Evolutionary conservation across 2,329 filamentous ascomycete genomes (phyloP), one percentile per base, ranked within the genome.

Genomic region (Exophiala sp.): DNA sequence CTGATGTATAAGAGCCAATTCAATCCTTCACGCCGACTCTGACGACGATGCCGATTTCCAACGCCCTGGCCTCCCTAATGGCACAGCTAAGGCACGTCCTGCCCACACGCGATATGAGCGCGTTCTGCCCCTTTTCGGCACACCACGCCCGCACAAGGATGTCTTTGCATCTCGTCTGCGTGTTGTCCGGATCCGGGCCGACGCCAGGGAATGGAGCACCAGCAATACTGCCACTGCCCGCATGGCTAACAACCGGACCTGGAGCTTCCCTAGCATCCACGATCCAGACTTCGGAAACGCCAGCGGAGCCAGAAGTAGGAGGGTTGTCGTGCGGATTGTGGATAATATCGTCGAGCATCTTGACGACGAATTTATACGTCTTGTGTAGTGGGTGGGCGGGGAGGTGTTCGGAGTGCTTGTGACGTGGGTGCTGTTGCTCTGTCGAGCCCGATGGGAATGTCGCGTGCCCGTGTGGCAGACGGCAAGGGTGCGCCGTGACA

Each of bases 401-500:
- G 14, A 63, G 50, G 33, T 61, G 57, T 50, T 63, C 59, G 29
- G 52, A 41, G 20, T 46, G 39, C 40, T 52, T 56, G 51, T 61
- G 58, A 7, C 50, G 50, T 3, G 54, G 53, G 14, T 57, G 58
- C 21, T 53, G 51, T 33, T 50, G 50, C 14, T 60, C 49, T 3
- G 9, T 11, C 11, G 54, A 49, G 41, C 45, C 50, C 1, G 55
- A 32, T 14, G 50, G 50, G 41, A 56, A 52, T 2, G 50, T 58
- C 6, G 64, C 60, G 42, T 66, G 64, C 3, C 72, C 71, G 5
- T 65, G 59, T 2, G 78, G 77, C 9, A 75, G 70, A 5, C 69
- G 73, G 63, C 80, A 84, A 14, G 77, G 78, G 62, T 78, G 78
- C 1, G 79, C 78, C 0, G 78, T 73, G 40, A 84, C 68, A 62